Percentiles rank a stretch among this genome's conserved stretches.
phyloP scores from a whole-genome alignment of 2,329 filamentous ascomycete species.

The Ciborinia camelliae region DNA sequence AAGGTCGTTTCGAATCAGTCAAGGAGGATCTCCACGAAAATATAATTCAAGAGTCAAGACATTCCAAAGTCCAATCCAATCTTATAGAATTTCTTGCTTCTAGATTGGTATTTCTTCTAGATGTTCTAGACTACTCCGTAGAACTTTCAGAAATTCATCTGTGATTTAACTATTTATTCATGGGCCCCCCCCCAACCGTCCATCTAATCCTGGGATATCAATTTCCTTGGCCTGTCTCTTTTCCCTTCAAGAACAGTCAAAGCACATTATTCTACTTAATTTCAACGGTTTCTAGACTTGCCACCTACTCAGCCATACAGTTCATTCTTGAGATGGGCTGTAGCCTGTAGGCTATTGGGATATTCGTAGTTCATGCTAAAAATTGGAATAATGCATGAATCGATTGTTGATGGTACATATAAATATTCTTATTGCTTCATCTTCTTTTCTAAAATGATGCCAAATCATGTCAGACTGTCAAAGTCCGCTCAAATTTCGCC shows the following conservation, averaged over 20 bases:
- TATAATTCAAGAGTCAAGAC: background rate
- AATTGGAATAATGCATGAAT: background rate
- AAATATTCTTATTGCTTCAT: background rate
- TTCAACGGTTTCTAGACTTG: background rate
- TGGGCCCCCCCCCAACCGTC: background rate
- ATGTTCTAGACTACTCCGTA: constrained; percentile 6
- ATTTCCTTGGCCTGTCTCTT: constrained; percentile 9
- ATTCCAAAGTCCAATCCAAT: background rate
- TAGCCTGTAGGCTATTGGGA: background rate
- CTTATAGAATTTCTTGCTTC: background rate
- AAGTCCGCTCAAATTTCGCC: background rate
- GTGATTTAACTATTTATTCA: background rate
- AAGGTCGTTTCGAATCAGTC: background rate
- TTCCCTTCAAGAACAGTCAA: background rate
- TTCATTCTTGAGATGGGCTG: background rate
- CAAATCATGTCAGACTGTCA: background rate
- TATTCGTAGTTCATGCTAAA: background rate
- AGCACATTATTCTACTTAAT: background rate
- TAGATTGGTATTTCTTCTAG: background rate
- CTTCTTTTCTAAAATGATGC: background rate
- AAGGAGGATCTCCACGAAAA: background rate
- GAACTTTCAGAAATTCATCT: background rate
- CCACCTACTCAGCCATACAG: background rate
- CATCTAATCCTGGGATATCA: constrained; percentile 10
- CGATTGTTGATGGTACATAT: background rate